Evolutionary conservation across 129 eudicot genomes (phyloP).

Genomic region (sunflower (Helianthus annuus)): HanXRQr2.0-SUNRISE NC_035437.2:164791802-164792301

Average conservation of each 20-base stretch:
- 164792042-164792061: too few relatives aligned
- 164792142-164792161: too few relatives aligned
- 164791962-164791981: background rate
- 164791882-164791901: background rate
- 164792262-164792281: too few relatives aligned
- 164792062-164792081: too few relatives aligned
- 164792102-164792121: too few relatives aligned
- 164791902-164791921: background rate
- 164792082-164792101: too few relatives aligned
- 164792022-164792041: background rate
- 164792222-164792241: too few relatives aligned
- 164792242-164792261: too few relatives aligned
- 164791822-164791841: background rate
- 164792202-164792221: too few relatives aligned
- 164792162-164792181: too few relatives aligned
- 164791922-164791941: background rate
- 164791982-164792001: conserved; percentile 6
- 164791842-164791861: background rate
- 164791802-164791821: conserved; percentile 12
- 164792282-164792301: background rate
- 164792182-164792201: too few relatives aligned
- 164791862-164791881: background rate
- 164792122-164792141: too few relatives aligned
- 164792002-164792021: background rate
- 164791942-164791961: background rate